Evolutionary conservation across 1,139 yeast genomes (phyloP), one percentile per base, ranked within the genome.

Genomic region (Debaryomyces sp.): DNA sequence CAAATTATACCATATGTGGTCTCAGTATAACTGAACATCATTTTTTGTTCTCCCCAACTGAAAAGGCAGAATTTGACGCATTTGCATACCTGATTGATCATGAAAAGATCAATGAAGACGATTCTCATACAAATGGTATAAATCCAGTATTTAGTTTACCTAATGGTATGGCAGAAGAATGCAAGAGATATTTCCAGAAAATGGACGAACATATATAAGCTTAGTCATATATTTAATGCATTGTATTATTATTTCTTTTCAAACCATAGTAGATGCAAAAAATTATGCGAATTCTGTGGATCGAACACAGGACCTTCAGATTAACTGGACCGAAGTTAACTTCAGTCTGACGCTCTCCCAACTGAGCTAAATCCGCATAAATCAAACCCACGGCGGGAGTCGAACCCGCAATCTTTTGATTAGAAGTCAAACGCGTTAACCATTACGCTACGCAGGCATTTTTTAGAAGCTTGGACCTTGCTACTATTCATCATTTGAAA

Each of bases 321-420:
- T 85, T 59, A 60, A 62, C 63, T 63, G 60, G 68, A 65, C 71
- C 60, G 61, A 65, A 63, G 68, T 67, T 53, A 29, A 55, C 89
- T 84, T 84, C 89, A 84, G 89, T 84, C 89, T 83, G 87, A 81
- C 89, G 90, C 89, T 84, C 89, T 84, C 89, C 89, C 89, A 80
- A 81, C 88, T 84, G 89, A 84, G 89, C 89, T 83, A 83, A 82
- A 75, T 36, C 51, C 51, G 49, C 50, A 45, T 17, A 18, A 9
- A 37, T 18, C 44, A 59, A 15, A 62, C 67, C 66, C 67, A 60
- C 63, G 66, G 64, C 66, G 67, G 67, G 66, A 62, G 63, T 62
- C 67, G 67, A 62, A 62, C 67, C 67, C 66, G 65, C 64, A 62
- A 62, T 62, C 67, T 62, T 62, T 60, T 62, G 66, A 62, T 62